Percentiles rank a stretch among this genome's conserved stretches.
Conservation (phyloP, 164 flowering plant genomes). For the Aristolochia fimbriata region DNA sequence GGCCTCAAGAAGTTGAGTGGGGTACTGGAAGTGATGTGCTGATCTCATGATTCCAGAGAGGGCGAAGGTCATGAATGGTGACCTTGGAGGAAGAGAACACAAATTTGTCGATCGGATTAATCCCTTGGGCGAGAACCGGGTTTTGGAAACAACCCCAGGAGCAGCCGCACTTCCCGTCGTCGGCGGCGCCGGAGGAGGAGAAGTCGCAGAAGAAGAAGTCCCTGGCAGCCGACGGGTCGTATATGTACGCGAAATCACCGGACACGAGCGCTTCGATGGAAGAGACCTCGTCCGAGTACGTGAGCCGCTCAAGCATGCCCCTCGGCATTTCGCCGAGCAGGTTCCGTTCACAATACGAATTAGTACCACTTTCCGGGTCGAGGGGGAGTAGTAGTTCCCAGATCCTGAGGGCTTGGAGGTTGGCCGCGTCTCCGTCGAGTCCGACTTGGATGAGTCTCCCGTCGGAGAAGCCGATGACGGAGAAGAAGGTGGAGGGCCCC, state of each 20-base stretch:
- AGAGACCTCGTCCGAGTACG: conserved; percentile 8
- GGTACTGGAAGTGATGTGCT: too few relatives aligned
- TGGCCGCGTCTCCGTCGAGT: conserved; percentile 22
- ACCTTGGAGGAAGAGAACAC: conserved; percentile 36
- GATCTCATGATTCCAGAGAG: too few relatives aligned
- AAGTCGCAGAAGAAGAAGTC: conserved; percentile 43
- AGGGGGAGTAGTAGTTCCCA: too few relatives aligned
- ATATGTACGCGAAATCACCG: conserved; percentile 27
- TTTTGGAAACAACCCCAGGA: conserved; percentile 36
- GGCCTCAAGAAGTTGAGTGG: too few relatives aligned
- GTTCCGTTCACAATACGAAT: conserved; percentile 6
- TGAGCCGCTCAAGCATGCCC: conserved; percentile 26
- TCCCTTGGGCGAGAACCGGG: conserved; percentile 13
- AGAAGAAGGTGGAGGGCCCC: conserved; percentile 19
- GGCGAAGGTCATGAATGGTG: conserved; percentile 28
- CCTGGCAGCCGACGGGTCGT: conserved; percentile 24
- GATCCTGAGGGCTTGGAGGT: conserved; percentile 25
- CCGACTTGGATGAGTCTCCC: conserved; percentile 39
- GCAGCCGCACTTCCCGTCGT: conserved; percentile 14
- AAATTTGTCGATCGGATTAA: conserved; percentile 20
- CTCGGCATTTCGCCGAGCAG: conserved; percentile 47
- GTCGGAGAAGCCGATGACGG: conserved; percentile 22
- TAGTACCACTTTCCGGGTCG: too few relatives aligned
- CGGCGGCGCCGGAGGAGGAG: conserved; percentile 1
- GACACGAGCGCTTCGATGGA: conserved; percentile 12